phyloP scores from a whole-genome alignment of 1,139 yeast genomes.

The Eremothecium cymbalariae region DNA sequence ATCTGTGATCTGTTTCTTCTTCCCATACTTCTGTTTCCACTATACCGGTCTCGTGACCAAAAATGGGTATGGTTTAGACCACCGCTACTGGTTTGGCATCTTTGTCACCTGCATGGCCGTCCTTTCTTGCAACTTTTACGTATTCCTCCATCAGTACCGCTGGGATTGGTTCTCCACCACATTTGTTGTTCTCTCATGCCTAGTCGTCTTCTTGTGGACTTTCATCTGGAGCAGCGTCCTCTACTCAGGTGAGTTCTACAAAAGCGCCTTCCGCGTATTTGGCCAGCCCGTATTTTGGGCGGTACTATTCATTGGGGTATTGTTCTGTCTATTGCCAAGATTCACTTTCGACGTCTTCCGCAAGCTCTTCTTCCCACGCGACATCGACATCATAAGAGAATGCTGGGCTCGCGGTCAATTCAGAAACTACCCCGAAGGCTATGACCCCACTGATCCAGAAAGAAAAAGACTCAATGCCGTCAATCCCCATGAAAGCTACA shows the following conservation, averaged over 20 bases:
- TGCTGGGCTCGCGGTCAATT: slow-evolving; percentile 54
- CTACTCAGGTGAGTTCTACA: slow-evolving; percentile 61
- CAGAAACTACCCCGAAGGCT: slow-evolving; percentile 46
- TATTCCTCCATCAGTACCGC: slow-evolving; percentile 72
- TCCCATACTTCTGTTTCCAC: slow-evolving; percentile 68
- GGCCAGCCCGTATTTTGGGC: slow-evolving; percentile 79
- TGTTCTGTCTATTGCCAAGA: slow-evolving; percentile 71
- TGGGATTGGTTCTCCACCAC: slow-evolving; percentile 88
- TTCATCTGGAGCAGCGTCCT: slow-evolving; percentile 73
- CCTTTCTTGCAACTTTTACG: slow-evolving; percentile 70
- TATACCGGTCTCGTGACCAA: slow-evolving; percentile 47
- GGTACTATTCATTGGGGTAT: slow-evolving; percentile 59
- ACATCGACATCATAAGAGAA: slow-evolving; percentile 82
- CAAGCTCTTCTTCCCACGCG: slow-evolving; percentile 61
- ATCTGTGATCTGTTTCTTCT: slow-evolving; percentile 74
- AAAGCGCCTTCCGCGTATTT: slow-evolving; percentile 65
- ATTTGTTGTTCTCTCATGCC: slow-evolving; percentile 53
- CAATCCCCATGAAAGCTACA: slow-evolving; percentile 14
- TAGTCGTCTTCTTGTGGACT: slow-evolving; percentile 77
- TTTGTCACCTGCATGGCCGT: slow-evolving; percentile 73
- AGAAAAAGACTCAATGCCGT: too few relatives aligned
- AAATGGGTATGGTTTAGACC: slow-evolving; percentile 65
- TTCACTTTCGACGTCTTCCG: slow-evolving; percentile 56
- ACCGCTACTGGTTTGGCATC: slow-evolving; percentile 80
- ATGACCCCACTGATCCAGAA: slow-evolving; percentile 58